phyloP scores from a whole-genome alignment of 805 yeast genomes.

The Kuraishia ogatae region DNA sequence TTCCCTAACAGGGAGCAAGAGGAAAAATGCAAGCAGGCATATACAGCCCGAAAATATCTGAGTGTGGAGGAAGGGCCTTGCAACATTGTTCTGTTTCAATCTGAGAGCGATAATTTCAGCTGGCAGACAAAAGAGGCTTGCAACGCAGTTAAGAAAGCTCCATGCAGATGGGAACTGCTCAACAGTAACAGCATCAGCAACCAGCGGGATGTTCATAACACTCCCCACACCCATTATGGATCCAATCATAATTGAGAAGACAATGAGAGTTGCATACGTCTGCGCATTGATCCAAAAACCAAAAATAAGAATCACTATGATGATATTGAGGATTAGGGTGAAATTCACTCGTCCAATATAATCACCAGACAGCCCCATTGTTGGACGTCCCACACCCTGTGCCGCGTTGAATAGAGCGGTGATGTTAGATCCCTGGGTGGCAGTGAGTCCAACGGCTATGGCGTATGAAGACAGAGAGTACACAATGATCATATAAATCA shows the following conservation, averaged over 20 bases:
- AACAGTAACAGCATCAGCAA: slow-evolving; percentile 20
- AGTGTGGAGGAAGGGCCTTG: slow-evolving; percentile 35
- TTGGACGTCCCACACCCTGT: slow-evolving; percentile 41
- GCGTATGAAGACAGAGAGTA: slow-evolving; percentile 41
- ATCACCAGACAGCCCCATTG: slow-evolving; percentile 36
- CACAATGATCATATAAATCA: slow-evolving; percentile 34
- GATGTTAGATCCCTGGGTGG: slow-evolving; percentile 32
- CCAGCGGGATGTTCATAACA: slow-evolving; percentile 17
- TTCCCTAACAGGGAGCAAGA: slow-evolving; percentile 40
- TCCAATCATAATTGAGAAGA: slow-evolving; percentile 37
- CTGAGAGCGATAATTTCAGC: slow-evolving; percentile 21
- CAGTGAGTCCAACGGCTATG: slow-evolving; percentile 32
- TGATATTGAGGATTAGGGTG: slow-evolving; percentile 26
- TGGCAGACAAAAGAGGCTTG: slow-evolving; percentile 18
- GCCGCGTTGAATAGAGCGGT: slow-evolving; percentile 37
- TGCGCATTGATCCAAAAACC: slow-evolving; percentile 32
- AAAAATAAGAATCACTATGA: slow-evolving; percentile 29
- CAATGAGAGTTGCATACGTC: slow-evolving; percentile 26
- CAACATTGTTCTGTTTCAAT: slow-evolving; percentile 4
- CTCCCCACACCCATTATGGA: slow-evolving; percentile 34
- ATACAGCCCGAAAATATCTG: slow-evolving; percentile 49
- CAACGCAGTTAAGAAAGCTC: slow-evolving; percentile 16
- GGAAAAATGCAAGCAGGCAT: slow-evolving; percentile 19
- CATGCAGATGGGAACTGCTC: slow-evolving; percentile 20
- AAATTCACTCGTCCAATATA: slow-evolving; percentile 36